Conservation (phyloP, 139 green algal genomes). For the Dunaliella primolecta region DNA sequence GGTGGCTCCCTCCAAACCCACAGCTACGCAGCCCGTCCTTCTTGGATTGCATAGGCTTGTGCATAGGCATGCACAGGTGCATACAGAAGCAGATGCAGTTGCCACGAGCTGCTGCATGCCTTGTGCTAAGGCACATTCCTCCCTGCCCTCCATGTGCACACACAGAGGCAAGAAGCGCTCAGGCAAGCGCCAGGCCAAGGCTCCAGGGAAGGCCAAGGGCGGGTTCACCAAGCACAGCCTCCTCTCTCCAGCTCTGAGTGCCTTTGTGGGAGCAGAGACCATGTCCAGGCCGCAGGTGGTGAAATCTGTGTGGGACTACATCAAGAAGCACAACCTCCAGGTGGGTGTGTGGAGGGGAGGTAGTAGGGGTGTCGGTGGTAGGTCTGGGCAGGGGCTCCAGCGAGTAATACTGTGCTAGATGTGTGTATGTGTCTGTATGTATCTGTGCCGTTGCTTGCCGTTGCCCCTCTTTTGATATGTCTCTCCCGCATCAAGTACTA, state of each 20-base stretch:
- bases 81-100: neutral
- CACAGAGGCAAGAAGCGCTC: neutral
- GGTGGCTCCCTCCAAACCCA: neutral
- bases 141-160: too few relatives aligned
- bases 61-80: neutral
- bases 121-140: too few relatives aligned
- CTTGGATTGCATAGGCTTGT: neutral
- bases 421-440: too few relatives aligned
- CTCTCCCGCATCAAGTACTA: too few relatives aligned
- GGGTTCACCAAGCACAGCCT: conserved; percentile 9
- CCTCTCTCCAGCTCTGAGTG: conserved; percentile 51
- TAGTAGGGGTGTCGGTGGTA: neutral
- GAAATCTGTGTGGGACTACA: conserved; percentile 81
- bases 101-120: neutral
- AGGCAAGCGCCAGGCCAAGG: conserved; percentile 1
- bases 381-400: neutral
- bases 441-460: neutral
- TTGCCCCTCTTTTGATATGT: too few relatives aligned
- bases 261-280: conserved; percentile 57
- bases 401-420: neutral
- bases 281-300: conserved; percentile 58
- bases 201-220: conserved; percentile 17
- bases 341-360: conserved; percentile 5
- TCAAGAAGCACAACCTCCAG: conserved; percentile 77
- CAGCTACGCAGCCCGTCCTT: neutral